Percentiles rank a stretch among this genome's conserved stretches.
phyloP scores from a whole-genome alignment of 2,329 filamentous ascomycete species.

The Alternaria sp. region DNA sequence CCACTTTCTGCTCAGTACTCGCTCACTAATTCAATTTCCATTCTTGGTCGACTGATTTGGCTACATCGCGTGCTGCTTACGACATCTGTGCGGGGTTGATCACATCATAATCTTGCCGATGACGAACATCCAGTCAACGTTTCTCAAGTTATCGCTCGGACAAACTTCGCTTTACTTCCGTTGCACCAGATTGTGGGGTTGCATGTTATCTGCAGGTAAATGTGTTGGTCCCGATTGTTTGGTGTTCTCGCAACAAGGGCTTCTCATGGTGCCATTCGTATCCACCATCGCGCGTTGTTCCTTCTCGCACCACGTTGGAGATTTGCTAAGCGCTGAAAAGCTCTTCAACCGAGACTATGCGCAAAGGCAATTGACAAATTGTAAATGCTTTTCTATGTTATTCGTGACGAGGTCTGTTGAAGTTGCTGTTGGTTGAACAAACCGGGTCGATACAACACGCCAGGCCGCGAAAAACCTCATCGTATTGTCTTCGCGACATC shows the following conservation, averaged over 20 bases:
- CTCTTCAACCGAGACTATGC: neutral
- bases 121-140: slow-evolving; percentile 41
- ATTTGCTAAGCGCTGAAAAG: slow-evolving; percentile 19
- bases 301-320: neutral
- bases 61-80: slow-evolving; percentile 17
- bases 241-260: neutral
- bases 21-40: slow-evolving; percentile 28
- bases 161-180: slow-evolving; percentile 6
- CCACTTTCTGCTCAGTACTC: slow-evolving; percentile 10
- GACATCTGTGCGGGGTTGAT: slow-evolving; percentile 46
- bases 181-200: neutral
- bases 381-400: neutral
- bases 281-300: slow-evolving; percentile 27
- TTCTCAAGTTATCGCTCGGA: slow-evolving; percentile 33
- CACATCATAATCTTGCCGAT: slow-evolving; percentile 47
- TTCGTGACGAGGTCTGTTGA: neutral
- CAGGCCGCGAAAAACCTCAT: neutral
- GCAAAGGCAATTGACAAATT: neutral
- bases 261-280: slow-evolving; percentile 34
- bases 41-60: neutral
- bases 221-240: neutral
- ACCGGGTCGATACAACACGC: neutral
- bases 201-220: neutral
- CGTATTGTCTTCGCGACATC: neutral
- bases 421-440: neutral